phyloP scores from a whole-genome alignment of 345 rosid species.

The Boechera stricta region DNA sequence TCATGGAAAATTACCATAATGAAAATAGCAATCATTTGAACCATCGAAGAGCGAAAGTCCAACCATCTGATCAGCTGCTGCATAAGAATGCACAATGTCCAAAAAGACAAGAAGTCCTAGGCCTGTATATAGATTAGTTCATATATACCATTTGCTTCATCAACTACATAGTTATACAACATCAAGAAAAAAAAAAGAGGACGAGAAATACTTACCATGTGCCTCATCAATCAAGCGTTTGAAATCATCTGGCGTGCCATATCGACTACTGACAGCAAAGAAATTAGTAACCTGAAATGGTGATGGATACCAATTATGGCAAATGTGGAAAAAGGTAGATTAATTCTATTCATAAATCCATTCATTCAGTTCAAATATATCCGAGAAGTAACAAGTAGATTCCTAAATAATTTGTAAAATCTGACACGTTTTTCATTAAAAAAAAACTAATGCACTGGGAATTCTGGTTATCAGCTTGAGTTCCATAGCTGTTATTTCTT shows the following conservation, averaged over 20 bases:
- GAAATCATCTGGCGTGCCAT: conserved; percentile 96
- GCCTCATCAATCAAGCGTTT: conserved; percentile 94
- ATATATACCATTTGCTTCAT: conserved; percentile 72
- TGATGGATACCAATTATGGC: conserved; percentile 18
- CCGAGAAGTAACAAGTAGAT: conserved; percentile 1
- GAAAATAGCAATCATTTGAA: conserved; percentile 97
- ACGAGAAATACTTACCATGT: conserved; percentile 62
- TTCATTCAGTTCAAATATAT: conserved; percentile 8
- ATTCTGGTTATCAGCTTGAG: conserved; percentile 4
- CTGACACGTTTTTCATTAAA: conserved; percentile 4
- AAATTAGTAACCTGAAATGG: conserved; percentile 80
- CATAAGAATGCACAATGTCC: conserved; percentile 94
- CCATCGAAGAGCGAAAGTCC: conserved; percentile 93
- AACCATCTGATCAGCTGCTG: conserved; percentile 97
- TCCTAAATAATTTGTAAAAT: conserved; percentile 9
- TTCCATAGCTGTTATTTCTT: conserved; percentile 22
- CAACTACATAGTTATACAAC: conserved; percentile 52
- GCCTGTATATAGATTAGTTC: conserved; percentile 55
- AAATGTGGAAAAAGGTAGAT: conserved; percentile 13
- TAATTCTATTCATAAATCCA: not conserved
- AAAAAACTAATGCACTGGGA: not conserved
- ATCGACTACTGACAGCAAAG: conserved; percentile 91
- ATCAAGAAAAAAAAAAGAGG: not conserved
- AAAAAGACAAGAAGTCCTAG: conserved; percentile 81
- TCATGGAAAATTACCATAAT: conserved; percentile 62